These are phyloP conservation scores for Hemerocallis citrina DNA, from an alignment of 106 monocot species.

Conservation along the genomic window DNA sequence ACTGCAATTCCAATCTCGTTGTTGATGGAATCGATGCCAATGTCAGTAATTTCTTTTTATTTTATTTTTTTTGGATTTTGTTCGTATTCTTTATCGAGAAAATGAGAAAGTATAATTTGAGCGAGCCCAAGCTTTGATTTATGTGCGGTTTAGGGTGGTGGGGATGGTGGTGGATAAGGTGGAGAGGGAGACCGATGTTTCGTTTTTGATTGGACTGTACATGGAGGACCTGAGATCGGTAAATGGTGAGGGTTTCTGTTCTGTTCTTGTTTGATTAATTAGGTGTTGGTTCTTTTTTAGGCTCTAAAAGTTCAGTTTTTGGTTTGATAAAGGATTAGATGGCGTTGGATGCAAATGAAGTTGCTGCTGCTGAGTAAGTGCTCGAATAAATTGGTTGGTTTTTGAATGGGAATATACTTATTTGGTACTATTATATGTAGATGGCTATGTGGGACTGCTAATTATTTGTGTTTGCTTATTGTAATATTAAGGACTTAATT, in stretches of 20 bases:
- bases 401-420: neutral
- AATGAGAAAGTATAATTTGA: too few species aligned
- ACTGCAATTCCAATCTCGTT: slow-evolving; percentile 29
- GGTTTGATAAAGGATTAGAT: slow-evolving; percentile 45
- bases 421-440: too few species aligned
- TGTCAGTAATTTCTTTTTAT: slow-evolving; percentile 10
- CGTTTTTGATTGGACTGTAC: slow-evolving; percentile 86
- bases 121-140: too few species aligned
- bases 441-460: too few species aligned
- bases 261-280: too few species aligned
- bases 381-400: neutral
- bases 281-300: too few species aligned
- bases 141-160: slow-evolving; percentile 44
- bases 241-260: slow-evolving; percentile 52
- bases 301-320: too few species aligned
- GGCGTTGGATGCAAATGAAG: slow-evolving; percentile 47
- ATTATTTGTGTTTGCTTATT: too few species aligned
- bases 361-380: slow-evolving; percentile 48
- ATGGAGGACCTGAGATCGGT: slow-evolving; percentile 48
- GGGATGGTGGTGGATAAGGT: slow-evolving; percentile 70
- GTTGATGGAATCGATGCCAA: slow-evolving; percentile 38
- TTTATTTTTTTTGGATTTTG: neutral
- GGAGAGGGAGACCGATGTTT: slow-evolving; percentile 56
- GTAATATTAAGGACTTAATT: too few species aligned
- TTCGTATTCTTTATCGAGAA: too few species aligned